These are phyloP conservation scores for Pyrenochaeta sp. DNA, from an alignment of 2,329 filamentous ascomycete species.

Conservation along the genomic window DNA sequence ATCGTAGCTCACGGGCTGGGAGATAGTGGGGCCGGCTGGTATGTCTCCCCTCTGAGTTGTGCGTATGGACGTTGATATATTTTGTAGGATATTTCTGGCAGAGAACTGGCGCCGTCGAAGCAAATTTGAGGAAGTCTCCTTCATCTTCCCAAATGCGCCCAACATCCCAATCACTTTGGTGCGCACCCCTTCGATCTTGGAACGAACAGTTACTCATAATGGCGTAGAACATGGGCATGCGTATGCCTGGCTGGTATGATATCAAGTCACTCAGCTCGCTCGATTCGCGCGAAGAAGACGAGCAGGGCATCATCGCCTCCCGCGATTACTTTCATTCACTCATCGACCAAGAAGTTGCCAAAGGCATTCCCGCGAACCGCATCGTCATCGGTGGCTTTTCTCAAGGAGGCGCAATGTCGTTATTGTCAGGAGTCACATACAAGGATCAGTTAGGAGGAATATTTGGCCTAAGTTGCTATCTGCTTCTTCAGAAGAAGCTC, in stretches of 20 bases:
- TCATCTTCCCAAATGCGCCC: conserved; percentile 92
- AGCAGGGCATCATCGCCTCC: conserved; percentile 75
- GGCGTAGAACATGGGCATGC: conserved; percentile 73
- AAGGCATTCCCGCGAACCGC: conserved; percentile 80
- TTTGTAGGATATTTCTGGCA: conserved; percentile 73
- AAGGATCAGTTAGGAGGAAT: conserved; percentile 83
- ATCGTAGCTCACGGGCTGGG: conserved; percentile 94
- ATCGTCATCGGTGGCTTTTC: conserved; percentile 88
- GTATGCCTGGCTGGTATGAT: conserved; percentile 90
- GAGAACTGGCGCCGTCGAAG: conserved; percentile 84
- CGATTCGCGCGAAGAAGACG: conserved; percentile 64
- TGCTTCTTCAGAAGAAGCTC: conserved; percentile 73
- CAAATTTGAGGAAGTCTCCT: conserved; percentile 88
- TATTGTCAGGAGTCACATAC: conserved; percentile 80
- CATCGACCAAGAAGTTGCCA: conserved; percentile 79
- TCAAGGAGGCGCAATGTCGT: conserved; percentile 85
- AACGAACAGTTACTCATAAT: conserved; percentile 10
- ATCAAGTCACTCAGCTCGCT: conserved; percentile 63
- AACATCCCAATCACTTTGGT: conserved; percentile 84
- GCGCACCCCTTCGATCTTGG: conserved; percentile 48
- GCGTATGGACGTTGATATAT: conserved; percentile 17
- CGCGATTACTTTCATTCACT: conserved; percentile 79
- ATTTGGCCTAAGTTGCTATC: conserved; percentile 82
- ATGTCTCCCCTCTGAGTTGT: conserved; percentile 23
- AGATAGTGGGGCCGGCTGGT: conserved; percentile 80